Base-by-base conservation (phyloP, 441 rosid species). In the Iberis amara region DNA sequence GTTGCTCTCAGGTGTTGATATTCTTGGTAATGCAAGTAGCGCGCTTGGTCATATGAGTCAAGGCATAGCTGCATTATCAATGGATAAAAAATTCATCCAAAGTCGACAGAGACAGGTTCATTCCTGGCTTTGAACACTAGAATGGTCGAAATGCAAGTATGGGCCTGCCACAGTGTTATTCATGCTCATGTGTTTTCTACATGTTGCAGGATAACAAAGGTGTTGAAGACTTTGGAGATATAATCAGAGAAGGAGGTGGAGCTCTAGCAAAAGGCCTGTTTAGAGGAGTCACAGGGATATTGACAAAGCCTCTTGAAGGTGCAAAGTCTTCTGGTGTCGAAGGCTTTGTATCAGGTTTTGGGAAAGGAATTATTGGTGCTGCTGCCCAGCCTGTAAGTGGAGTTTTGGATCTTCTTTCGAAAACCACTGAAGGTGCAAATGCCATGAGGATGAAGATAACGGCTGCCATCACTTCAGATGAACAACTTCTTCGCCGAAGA, bases 361-460 rank as follows among this genome's bases (percentile, higher is more conserved):
- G 99, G 48, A 94, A 94, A 76, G 97, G 99, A 60, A 71, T 86
- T 67, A 89, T 86, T 15, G 99, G 97, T 53, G 99, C 81, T 61
- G 96, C 99, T 75, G 99, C 97, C 49, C 99, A 94, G 69, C 97
- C 97, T 41, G 99, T 94, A 64, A 89, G 99, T 47, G 97, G 99
- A 61, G 97, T 86, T 68, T 69, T 94, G 76, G 99, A 94, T 81
- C 94, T 89, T 68, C 65, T 89, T 78, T 94, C 99, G 4, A 94
- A 89, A 70, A 89, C 97, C 64, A 94, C 97, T 10, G 99, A 94
- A 81, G 99, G 99, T 68, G 99, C 99, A 56, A 94, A 94, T 79
- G 99, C 97, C 48, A 75, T 94, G 88, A 82, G 97, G 77, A 85
- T 89, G 95, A 89, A 89, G 76, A 86, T 94, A 68, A 72, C 85